A percentile compares a stretch with the other conserved stretches of the same genome.
Evolutionary conservation across 805 yeast genomes (phyloP).

Genomic region (Pichia scutulata): DNA sequence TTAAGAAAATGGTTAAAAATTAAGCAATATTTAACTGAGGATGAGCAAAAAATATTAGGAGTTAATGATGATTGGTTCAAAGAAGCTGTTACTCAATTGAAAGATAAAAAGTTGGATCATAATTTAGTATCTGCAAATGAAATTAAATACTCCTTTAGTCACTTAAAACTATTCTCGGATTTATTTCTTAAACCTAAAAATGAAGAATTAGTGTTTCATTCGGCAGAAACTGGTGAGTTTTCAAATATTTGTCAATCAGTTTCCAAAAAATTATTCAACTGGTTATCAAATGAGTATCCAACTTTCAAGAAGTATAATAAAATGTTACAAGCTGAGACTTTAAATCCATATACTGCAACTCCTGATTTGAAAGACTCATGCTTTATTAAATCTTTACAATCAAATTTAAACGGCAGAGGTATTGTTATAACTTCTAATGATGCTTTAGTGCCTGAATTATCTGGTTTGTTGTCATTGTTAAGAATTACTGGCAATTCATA

Average conservation of each 20-base stretch:
- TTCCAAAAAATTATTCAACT: slow-evolving; percentile 30
- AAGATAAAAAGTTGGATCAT: slow-evolving; percentile 16
- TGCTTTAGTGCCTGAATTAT: slow-evolving; percentile 37
- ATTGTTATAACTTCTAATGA: slow-evolving; percentile 47
- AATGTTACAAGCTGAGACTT: slow-evolving; percentile 8
- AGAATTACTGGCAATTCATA: slow-evolving; percentile 41
- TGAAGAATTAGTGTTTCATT: slow-evolving; percentile 5
- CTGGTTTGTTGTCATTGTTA: slow-evolving; percentile 41
- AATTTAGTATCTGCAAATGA: slow-evolving; percentile 21
- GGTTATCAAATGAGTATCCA: slow-evolving; percentile 35
- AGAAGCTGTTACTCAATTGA: slow-evolving; percentile 14
- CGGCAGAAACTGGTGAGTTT: slow-evolving; percentile 1
- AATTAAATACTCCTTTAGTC: slow-evolving; percentile 19
- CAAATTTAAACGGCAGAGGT: slow-evolving; percentile 38
- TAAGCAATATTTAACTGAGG: slow-evolving; percentile 17
- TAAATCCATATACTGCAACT: slow-evolving; percentile 10
- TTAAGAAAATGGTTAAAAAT: slow-evolving; percentile 24
- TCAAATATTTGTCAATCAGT: slow-evolving; percentile 12
- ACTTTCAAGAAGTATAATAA: slow-evolving; percentile 30
- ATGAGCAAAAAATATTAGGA: slow-evolving; percentile 18
- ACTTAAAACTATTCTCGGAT: slow-evolving; percentile 21
- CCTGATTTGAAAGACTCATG: slow-evolving; percentile 13
- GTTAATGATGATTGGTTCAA: slow-evolving; percentile 21
- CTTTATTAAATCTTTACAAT: slow-evolving; percentile 24
- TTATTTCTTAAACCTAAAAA: slow-evolving; percentile 14